phyloP scores from a whole-genome alignment of 1,139 yeast species.

The Hyphopichia burtonii region DNA sequence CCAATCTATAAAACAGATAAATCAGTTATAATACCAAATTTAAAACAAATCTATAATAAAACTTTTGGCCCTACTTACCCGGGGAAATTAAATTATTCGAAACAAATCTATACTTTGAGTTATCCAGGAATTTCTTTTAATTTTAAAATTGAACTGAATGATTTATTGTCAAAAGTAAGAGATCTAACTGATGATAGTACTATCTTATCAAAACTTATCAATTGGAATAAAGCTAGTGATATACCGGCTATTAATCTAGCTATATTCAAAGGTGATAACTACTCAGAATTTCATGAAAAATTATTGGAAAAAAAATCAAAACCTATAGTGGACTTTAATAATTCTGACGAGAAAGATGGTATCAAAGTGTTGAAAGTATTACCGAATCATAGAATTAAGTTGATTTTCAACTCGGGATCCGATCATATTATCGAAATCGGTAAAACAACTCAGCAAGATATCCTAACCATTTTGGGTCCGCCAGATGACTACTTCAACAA shows the following conservation, averaged over 20 bases:
- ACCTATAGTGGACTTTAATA: background rate
- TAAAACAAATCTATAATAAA: slow-evolving; percentile 52
- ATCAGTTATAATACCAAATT: slow-evolving; percentile 17
- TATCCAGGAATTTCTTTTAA: slow-evolving; percentile 57
- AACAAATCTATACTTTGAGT: slow-evolving; percentile 37
- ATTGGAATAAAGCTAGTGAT: slow-evolving; percentile 30
- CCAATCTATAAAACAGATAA: slow-evolving; percentile 1
- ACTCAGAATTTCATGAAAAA: slow-evolving; percentile 19
- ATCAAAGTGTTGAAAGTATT: background rate
- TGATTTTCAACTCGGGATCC: slow-evolving; percentile 8
- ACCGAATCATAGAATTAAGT: slow-evolving; percentile 4
- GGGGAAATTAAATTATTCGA: slow-evolving; percentile 31
- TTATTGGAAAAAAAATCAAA: background rate
- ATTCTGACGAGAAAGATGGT: background rate
- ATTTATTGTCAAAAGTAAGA: slow-evolving; percentile 15
- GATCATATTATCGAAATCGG: slow-evolving; percentile 27
- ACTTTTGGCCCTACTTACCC: slow-evolving; percentile 66
- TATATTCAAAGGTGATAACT: slow-evolving; percentile 33
- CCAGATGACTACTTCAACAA: slow-evolving; percentile 55
- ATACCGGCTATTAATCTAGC: slow-evolving; percentile 36
- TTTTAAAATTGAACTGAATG: slow-evolving; percentile 27
- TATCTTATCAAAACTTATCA: slow-evolving; percentile 30
- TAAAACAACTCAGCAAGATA: slow-evolving; percentile 48
- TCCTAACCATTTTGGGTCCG: slow-evolving; percentile 49
- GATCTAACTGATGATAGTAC: slow-evolving; percentile 14